Evolutionary conservation across 202 grass and related monocot species (phyloP), one percentile per base, ranked within the genome.

Genomic region (Musa balbisiana): DNA sequence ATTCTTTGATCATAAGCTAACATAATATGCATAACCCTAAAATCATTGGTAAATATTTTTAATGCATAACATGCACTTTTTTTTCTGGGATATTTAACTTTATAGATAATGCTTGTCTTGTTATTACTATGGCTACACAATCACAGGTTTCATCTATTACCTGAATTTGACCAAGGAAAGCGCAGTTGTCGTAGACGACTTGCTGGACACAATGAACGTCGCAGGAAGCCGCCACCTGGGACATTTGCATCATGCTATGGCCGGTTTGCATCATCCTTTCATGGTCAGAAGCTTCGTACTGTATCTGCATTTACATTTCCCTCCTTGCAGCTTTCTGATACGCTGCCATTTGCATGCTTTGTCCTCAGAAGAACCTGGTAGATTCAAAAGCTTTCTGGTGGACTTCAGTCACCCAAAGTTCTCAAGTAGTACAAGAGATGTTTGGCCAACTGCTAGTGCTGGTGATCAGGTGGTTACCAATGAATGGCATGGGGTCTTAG

Each of bases 101-200:
- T 43, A 43, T 43, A 43, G 33, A 43, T 43, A 43, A 43, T 43
- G 33, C 8, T 6, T 43, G 33, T 43, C 27, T 69, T 69, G 62
- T 20, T 22, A 64, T 23, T 24, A 21, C 20, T 15, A 69, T 49
- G n/a, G 52, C 22, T 74, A 13, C 72, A 27, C 56, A 17, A 78
- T 72, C 53, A 17, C 84, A 99, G 95, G 87, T 99, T 99, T 80
- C 95, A 99, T 71, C 87, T 92, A 70, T 55, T 99, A 49, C 53
- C 85, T 73, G 95, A 99, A 88, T 99, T 99, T 77, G 95, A 99
- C 75, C 91, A 95, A 79, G 88, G 81, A 55, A 99, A 92, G 68
- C 85, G 91, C 12, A 99, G 95, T 21, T 99, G 95, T 78, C 95
- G 95, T 22, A 83, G 85, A 20, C 95, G 95, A 66, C 89, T 99